phyloP scores from a whole-genome alignment of 2,329 filamentous ascomycete genomes.

The Hypoxylon sp. region DNA sequence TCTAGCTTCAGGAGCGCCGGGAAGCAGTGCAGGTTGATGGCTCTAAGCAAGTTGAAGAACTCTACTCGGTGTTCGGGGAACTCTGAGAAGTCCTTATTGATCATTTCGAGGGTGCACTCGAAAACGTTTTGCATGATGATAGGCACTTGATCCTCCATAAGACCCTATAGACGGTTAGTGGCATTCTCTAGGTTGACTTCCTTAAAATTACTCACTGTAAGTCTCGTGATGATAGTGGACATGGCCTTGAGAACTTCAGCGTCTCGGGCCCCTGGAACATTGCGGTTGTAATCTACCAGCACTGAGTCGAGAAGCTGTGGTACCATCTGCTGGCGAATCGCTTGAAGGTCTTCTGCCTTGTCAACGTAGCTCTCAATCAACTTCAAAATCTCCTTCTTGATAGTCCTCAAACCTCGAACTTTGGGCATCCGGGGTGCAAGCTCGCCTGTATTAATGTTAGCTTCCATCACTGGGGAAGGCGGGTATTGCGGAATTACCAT shows the following conservation, averaged over 20 bases:
- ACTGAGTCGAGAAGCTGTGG: conserved; percentile 96
- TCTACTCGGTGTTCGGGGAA: conserved; percentile 99
- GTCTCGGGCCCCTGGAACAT: conserved; percentile 94
- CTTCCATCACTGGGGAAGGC: conserved; percentile 39
- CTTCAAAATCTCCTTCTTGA: conserved; percentile 99
- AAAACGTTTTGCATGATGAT: conserved; percentile 99
- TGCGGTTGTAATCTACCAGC: conserved; percentile 95
- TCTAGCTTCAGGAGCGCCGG: conserved; percentile 93
- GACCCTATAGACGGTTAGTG: conserved; percentile 66
- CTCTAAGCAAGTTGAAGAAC: conserved; percentile 96
- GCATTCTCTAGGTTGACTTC: conserved; percentile 18
- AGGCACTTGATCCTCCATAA: conserved; percentile 99
- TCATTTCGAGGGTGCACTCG: conserved; percentile 98
- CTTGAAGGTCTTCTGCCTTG: conserved; percentile 95
- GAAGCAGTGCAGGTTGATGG: conserved; percentile 98
- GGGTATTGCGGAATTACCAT: conserved; percentile 69
- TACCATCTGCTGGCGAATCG: conserved; percentile 93
- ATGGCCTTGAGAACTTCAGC: conserved; percentile 97
- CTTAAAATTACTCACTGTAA: conserved; percentile 82
- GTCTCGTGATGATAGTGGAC: conserved; percentile 96
- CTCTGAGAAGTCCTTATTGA: conserved; percentile 99
- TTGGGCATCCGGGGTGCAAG: conserved; percentile 98
- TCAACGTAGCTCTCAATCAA: conserved; percentile 98
- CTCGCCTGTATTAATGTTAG: conserved; percentile 71
- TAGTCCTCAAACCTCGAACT: conserved; percentile 93